These are phyloP conservation scores for Tolypocladium amazonense DNA, from an alignment of 2,329 filamentous ascomycete genomes.

Conservation along the genomic window DNA sequence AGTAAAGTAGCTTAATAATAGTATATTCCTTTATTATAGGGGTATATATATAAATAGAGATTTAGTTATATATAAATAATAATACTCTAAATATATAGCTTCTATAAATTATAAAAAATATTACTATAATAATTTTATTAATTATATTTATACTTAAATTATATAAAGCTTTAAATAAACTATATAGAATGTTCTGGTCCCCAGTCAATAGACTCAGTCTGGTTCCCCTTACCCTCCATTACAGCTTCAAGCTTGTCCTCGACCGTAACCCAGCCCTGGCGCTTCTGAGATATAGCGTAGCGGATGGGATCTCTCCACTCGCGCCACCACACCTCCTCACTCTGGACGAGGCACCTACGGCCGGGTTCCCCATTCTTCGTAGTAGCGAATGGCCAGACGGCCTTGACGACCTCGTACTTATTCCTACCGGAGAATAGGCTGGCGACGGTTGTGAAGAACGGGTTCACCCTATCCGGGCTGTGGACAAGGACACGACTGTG, in stretches of 20 bases:
- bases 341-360: slow-evolving; percentile 39
- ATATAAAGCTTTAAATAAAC: too few relatives aligned
- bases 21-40: too few relatives aligned
- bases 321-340: slow-evolving; percentile 45
- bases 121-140: too few relatives aligned
- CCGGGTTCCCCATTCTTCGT: slow-evolving; percentile 31
- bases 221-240: slow-evolving; percentile 35
- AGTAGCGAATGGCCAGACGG: slow-evolving; percentile 48
- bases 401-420: slow-evolving; percentile 44
- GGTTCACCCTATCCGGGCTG: slow-evolving; percentile 40
- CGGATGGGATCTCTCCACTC: slow-evolving; percentile 22
- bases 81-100: too few relatives aligned
- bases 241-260: slow-evolving; percentile 43
- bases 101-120: too few relatives aligned
- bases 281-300: slow-evolving; percentile 34
- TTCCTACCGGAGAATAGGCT: slow-evolving; percentile 41
- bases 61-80: too few relatives aligned
- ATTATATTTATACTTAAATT: too few relatives aligned
- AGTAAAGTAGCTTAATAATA: too few relatives aligned
- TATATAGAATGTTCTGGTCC: slow-evolving; percentile 20
- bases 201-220: slow-evolving; percentile 29
- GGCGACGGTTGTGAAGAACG: slow-evolving; percentile 41
- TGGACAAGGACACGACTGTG: slow-evolving; percentile 39
- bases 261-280: slow-evolving; percentile 32
- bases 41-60: too few relatives aligned